Evolutionary conservation across 2,329 filamentous ascomycete genomes (phyloP), one percentile per base, ranked within the genome.

Genomic region (Colletotrichum tanaceti): DNA sequence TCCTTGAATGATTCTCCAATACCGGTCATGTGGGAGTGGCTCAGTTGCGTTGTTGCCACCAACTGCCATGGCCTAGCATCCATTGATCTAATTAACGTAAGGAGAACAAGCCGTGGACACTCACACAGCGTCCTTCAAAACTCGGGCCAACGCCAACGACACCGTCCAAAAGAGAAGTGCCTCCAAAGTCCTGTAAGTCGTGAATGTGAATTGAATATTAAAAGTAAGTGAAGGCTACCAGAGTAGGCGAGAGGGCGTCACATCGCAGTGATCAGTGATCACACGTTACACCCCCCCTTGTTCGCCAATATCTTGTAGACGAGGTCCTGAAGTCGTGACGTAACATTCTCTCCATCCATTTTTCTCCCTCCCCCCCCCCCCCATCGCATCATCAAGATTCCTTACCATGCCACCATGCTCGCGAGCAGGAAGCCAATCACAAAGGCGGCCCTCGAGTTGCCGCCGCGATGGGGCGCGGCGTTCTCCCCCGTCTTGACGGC

Each of bases 401-500:
- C 39, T 6, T 28, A 68, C 65, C 62, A 68, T 38, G 46, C 55
- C 20, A 60, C 53, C 9, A 68, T 35, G 35, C 65, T 68, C 16
- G 65, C 65, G 2, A 68, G 65, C 55, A 68, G 35, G 18, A 65
- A 24, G 1, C 65, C 65, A 22, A 65, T 50, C 1, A 55, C 55
- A 11, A 65, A 46, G 1, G 62, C 65, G 10, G 65, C 65, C 62
- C 63, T 68, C 6, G 65, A 65, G 49, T 57, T 68, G 49, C 65
- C 65, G 9, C 49, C 50, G 14, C 32, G 50, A n/a, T n/a, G 54
- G 35, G 62, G 24, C 43, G 62, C 65, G 1, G 65, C 22, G 50
- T 52, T 68, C 35, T 65, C 55, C 9, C 63, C 65, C 44, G 62
- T 65, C 62, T 65, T 54, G 22, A 38, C 11, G 16, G 47, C 60